A percentile compares a stretch with the other conserved stretches of the same genome.
phyloP scores from a whole-genome alignment of 805 yeast species.

The Jamesozyma gamospora region DNA sequence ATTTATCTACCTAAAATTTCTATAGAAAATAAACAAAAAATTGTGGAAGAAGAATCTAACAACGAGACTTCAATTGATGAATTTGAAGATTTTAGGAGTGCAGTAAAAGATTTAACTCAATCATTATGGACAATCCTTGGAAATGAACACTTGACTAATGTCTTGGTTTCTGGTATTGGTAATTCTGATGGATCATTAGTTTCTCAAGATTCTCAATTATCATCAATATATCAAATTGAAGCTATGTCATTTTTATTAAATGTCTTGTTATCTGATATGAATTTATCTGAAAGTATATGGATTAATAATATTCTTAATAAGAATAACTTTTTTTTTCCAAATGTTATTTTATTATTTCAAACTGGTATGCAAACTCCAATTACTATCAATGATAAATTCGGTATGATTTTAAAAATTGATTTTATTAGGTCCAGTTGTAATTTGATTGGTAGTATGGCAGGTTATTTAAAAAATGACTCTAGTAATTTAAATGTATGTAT shows the following conservation, averaged over 20 bases:
- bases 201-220: conserved; percentile 3
- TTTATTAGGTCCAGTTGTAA: conserved; percentile 24
- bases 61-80: conserved; percentile 32
- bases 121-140: conserved; percentile 59
- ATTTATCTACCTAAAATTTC: conserved; percentile 65
- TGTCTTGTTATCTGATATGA: conserved; percentile 20
- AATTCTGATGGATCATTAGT: conserved; percentile 4
- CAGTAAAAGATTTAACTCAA: conserved; percentile 70
- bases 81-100: conserved; percentile 58
- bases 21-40: conserved; percentile 30
- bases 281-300: conserved; percentile 23
- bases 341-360: conserved; percentile 18
- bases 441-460: conserved; percentile 22
- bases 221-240: conserved; percentile 24
- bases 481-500: conserved; percentile 16
- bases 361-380: conserved; percentile 17
- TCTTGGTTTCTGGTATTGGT: conserved; percentile 23
- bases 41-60: conserved; percentile 24
- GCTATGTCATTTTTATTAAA: conserved; percentile 25
- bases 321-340: conserved; percentile 16
- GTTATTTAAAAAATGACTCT: conserved; percentile 19
- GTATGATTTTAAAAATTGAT: conserved; percentile 17
- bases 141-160: conserved; percentile 25
- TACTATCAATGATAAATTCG: conserved; percentile 6
- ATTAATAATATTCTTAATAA: conserved; percentile 19